These are phyloP conservation scores for Fonsecaea erecta DNA, from an alignment of 2,329 filamentous ascomycete genomes.

Conservation along the genomic window DNA sequence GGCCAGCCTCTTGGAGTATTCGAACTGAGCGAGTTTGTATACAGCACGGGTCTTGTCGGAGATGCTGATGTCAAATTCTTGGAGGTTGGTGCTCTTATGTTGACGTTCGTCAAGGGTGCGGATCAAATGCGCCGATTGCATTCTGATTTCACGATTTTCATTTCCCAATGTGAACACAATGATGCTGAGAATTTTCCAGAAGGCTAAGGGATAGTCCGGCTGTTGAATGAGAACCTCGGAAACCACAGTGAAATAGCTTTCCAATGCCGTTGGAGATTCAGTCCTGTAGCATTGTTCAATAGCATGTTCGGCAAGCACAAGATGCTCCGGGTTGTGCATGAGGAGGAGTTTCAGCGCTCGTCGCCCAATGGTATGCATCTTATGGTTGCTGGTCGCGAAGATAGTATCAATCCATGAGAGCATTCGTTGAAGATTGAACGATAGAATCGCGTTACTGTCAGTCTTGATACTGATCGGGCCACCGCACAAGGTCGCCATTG, in stretches of 20 bases:
- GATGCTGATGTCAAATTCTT: conserved; percentile 97
- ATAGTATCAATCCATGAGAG: conserved; percentile 95
- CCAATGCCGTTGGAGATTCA: conserved; percentile 78
- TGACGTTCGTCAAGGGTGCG: conserved; percentile 82
- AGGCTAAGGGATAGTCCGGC: conserved; percentile 78
- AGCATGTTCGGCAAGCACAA: conserved; percentile 84
- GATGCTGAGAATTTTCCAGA: conserved; percentile 88
- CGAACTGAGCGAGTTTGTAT: conserved; percentile 96
- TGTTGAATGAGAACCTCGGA: conserved; percentile 84
- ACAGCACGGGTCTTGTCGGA: conserved; percentile 98
- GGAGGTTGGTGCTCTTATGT: conserved; percentile 83
- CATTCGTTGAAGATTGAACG: conserved; percentile 92
- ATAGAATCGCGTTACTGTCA: conserved; percentile 82
- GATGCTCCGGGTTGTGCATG: conserved; percentile 83
- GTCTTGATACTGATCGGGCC: conserved; percentile 83
- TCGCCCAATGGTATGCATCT: conserved; percentile 86
- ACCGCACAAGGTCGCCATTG: conserved; percentile 88
- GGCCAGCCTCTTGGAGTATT: conserved; percentile 87
- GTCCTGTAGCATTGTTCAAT: conserved; percentile 89
- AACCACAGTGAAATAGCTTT: conserved; percentile 94
- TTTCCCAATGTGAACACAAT: conserved; percentile 92
- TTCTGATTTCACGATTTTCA: conserved; percentile 83
- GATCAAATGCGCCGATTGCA: conserved; percentile 82
- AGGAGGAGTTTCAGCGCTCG: conserved; percentile 88
- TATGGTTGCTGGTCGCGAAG: conserved; percentile 88